Evolutionary conservation across 1,139 yeast genomes (phyloP), one percentile per base, ranked within the genome.

Genomic region (Hanseniaspora uvarum): DNA sequence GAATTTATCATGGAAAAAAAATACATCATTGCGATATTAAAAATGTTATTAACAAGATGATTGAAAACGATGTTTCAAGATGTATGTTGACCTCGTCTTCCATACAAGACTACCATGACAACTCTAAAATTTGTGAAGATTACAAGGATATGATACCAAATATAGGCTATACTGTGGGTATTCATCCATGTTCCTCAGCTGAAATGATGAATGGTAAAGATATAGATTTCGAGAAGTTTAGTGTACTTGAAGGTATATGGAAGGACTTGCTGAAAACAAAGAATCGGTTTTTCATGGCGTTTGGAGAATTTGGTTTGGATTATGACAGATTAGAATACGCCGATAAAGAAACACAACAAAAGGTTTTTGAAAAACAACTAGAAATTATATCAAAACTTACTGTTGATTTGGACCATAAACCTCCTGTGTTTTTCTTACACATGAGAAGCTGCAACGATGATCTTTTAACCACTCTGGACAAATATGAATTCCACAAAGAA

Each of bases 261-360:
- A 56, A 63, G 4, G 63, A 68, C 1, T 89, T 92, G 6, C 66
- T 71, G 37, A 58, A 67, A 7, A 59, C 63, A 23, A 86, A 83
- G 1, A 65, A 69, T 11, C 77, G 82, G n/a, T 76, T 74, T 60
- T 66, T 67, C 37, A 57, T 65, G 30, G 89, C 95, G 3, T 81
- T 87, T 68, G 97, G 97, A 14, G 97, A 89, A 67, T 81, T 88
- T 54, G 97, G 98, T 0, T 73, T 92, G 52, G 99, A 92, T 65
- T 92, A 89, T 65, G 98, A 92, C 66, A 71, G 99, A 56, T 71
- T 94, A 53, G 82, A 85, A 62, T 85, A 79, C 63, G 78, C 96
- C 0, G 72, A 86, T 0, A 79, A 74, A 55, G 80, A 76, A 8
- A 78, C 79, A 58, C 99, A 92, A 65, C 61, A 70, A 45, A 65